phyloP scores from a whole-genome alignment of 2,329 filamentous ascomycete genomes.

The Verticillium tricorpus region DNA sequence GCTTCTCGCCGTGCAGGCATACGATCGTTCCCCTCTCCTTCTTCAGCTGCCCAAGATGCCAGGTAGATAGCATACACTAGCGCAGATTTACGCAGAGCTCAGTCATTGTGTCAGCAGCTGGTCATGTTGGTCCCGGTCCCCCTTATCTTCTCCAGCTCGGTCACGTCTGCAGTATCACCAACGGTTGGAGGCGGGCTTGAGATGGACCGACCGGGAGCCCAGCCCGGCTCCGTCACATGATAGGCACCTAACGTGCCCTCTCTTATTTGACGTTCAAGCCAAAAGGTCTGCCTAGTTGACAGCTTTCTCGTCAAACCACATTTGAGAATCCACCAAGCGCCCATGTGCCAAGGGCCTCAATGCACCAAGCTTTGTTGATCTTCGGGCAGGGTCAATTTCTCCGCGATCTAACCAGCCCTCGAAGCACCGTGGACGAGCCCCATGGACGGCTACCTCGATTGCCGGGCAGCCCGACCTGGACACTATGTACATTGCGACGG shows the following conservation, averaged over 20 bases:
- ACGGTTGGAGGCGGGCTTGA: background rate
- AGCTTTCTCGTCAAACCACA: too few relatives aligned
- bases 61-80: background rate
- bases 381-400: background rate
- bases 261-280: too few relatives aligned
- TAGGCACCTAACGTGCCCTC: too few relatives aligned
- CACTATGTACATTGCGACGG: background rate
- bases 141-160: background rate
- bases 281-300: too few relatives aligned
- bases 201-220: background rate
- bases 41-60: background rate
- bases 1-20: background rate
- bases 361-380: background rate
- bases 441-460: background rate
- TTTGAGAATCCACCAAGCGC: background rate
- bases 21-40: background rate
- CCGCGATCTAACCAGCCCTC: background rate
- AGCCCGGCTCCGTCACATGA: too few relatives aligned
- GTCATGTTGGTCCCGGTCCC: background rate
- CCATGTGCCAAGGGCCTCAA: background rate
- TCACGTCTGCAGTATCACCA: background rate
- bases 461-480: background rate
- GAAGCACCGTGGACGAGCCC: background rate
- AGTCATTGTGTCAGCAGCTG: background rate
- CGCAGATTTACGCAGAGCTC: background rate